Evolutionary conservation across 805 yeast genomes (phyloP), one percentile per base, ranked within the genome.

Genomic region (Candida ovalis): DNA sequence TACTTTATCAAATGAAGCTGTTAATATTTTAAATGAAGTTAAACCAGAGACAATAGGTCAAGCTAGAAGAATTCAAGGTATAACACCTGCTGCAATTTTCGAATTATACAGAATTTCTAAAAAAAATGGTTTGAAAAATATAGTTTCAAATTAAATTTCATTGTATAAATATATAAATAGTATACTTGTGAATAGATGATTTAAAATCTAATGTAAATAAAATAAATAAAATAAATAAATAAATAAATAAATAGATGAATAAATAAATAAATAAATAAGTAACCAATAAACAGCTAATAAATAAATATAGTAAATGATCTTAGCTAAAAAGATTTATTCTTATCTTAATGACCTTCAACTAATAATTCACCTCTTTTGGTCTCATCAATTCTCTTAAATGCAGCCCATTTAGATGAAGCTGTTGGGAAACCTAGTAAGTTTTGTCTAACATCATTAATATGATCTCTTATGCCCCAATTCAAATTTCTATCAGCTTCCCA

Each of bases 41-140:
- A 84, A 87, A 52, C 99, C 99, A 0, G 80, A 80, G 46, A 94
- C 97, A 0, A 80, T 94, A 40, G 98, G 98, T 0, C 98, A 94
- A 63, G 98, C 98, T 0, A 77, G 96, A 62, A 75, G 98, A 56
- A 86, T 92, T 12, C 96, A 94, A 60, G 98, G 99, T 0, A 82
- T 94, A 2, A 92, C 98, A 0, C 96, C 98, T 0, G 92, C 97
- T 0, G 94, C 97, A 0, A 72, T 88, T 17, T 86, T 89, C 53
- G 95, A 88, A 61, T 72, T 91, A 42, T 87, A 83, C 61, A 73
- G 82, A 51, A 63, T 85, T 47, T 75, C 75, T 6, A 70, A 64
- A 46, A 62, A 67, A 19, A 61, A 54, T 17, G 19, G 10, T 5
- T 30, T 17, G 35, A 30, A 30, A 12, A 30, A 30, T 30, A 4